A percentile compares a stretch with the other conserved stretches of the same genome.
phyloP scores from a whole-genome alignment of 148 eudicot species.

The Rheum nobile region DNA sequence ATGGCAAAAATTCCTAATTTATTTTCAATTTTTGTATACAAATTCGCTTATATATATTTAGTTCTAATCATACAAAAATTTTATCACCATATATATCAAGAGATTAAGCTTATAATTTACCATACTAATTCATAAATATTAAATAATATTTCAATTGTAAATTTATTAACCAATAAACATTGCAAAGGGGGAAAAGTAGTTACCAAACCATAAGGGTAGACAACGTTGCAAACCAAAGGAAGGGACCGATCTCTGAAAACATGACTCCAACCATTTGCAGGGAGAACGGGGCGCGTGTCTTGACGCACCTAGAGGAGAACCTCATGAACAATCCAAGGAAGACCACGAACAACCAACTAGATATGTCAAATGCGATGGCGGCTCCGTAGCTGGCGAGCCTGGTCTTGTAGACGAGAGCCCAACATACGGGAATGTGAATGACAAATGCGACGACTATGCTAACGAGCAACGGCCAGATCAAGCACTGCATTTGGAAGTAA shows the following conservation, averaged over 20 bases:
- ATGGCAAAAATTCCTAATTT: too few relatives aligned
- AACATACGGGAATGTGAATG: constrained; percentile 24
- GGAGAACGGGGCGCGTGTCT: constrained; percentile 23
- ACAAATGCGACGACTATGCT: constrained; percentile 16
- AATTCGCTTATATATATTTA: too few relatives aligned
- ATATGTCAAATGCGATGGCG: constrained; percentile 28
- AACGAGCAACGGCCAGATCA: constrained; percentile 26
- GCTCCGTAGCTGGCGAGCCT: constrained; percentile 25
- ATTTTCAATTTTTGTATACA: too few relatives aligned
- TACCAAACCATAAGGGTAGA: constrained; percentile 51
- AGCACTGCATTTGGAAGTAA: constrained; percentile 32
- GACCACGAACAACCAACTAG: constrained; percentile 25
- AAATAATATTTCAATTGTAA: too few relatives aligned
- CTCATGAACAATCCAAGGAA: constrained; percentile 29
- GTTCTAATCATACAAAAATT: too few relatives aligned
- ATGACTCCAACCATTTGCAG: constrained; percentile 14
- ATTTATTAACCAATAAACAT: too few relatives aligned
- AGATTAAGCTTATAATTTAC: too few relatives aligned
- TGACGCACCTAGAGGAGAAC: constrained; percentile 21
- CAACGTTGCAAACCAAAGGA: constrained; percentile 28
- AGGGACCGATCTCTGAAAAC: constrained; percentile 22
- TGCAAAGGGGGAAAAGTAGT: too few relatives aligned
- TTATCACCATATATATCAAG: too few relatives aligned
- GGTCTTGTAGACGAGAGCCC: constrained; percentile 26
- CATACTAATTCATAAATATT: too few relatives aligned